Base-by-base conservation (phyloP, 169 alveolate genomes). In the Plasmodium inui region DNA sequence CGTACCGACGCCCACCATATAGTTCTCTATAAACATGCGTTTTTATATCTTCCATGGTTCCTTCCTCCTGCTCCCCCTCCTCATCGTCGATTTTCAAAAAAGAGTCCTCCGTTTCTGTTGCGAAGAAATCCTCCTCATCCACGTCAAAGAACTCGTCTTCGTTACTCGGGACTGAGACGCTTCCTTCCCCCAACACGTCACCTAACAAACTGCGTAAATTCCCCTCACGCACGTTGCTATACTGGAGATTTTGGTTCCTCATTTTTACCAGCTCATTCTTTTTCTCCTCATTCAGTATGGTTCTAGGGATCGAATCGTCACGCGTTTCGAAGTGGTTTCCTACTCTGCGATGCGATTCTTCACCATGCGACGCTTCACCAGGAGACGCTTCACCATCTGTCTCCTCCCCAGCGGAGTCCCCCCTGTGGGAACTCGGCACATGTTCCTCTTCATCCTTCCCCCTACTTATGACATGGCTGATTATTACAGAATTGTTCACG, bases 81-180 rank as follows among this genome's bases (percentile, higher is more conserved):
- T 79, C 72, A 37, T 88, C 94, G 22, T 88, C 94, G 50, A 88
- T 37, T 34, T 88, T 76, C 82, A 88, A 88, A 79, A 79, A 88
- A 4, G 89, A 79, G 14, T 79, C 89, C 71, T 88, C 90, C 37
- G 90, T 78, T 78, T 80, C 94, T 26, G 94, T 78, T 26, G 19
- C 71, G 82, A 88, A 88, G 28, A 88, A 55, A 61, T 73, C 94
- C 39, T 78, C 94, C 12, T 88, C 71, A 22, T 84, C 79, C 9
- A 34, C 82, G 72, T 57, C 92, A 83, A 55, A 83, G 19, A 83
- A 28, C 3, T 83, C 92, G 34, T 82, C 89, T 28, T 14, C 78
- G 12, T 55, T 55, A 19, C 41, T 50, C 4, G 12, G 9, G 8
- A 28, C 37, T 22, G 84, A 85, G 1, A 30, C 44, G 1, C 71